Conservation (phyloP, 495 filamentous ascomycete species). For the Hypoxylon lienhwacheense region DNA sequence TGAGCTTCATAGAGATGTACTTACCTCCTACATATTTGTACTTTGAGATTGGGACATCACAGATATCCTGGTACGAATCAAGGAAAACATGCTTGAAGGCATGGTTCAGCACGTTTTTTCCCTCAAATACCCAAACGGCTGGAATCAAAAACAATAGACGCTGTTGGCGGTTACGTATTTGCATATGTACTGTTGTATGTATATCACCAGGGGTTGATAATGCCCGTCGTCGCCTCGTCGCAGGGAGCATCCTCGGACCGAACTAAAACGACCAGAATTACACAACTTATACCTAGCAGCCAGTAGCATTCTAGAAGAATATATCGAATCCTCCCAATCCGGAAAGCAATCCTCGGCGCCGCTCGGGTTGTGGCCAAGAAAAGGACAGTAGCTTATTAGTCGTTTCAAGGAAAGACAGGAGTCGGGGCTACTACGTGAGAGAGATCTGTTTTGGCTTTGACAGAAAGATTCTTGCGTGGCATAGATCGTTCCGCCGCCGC, state of each 20-base stretch:
- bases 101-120: neutral
- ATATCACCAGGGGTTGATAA: neutral
- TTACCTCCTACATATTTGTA: neutral
- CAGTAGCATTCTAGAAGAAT: constrained; percentile 22
- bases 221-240: constrained; percentile 14
- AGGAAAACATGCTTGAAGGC: constrained; percentile 12
- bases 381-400: neutral
- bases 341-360: constrained; percentile 1
- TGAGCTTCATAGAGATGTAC: neutral
- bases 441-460: neutral
- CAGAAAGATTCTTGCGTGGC: neutral
- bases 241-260: constrained; percentile 10
- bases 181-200: too few relatives aligned
- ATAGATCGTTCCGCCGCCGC: too few relatives aligned
- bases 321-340: constrained; percentile 18
- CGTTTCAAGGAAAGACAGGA: constrained; percentile 12
- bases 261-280: constrained; percentile 9
- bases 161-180: constrained; percentile 16
- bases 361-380: neutral
- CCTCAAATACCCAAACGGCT: constrained; percentile 13
- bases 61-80: constrained; percentile 23
- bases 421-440: neutral
- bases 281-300: neutral
- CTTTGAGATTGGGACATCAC: too few relatives aligned
- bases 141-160: constrained; percentile 9